Base-by-base conservation (phyloP, 371 early-diverging fungal genomes). In the Mucor piriformis region DNA sequence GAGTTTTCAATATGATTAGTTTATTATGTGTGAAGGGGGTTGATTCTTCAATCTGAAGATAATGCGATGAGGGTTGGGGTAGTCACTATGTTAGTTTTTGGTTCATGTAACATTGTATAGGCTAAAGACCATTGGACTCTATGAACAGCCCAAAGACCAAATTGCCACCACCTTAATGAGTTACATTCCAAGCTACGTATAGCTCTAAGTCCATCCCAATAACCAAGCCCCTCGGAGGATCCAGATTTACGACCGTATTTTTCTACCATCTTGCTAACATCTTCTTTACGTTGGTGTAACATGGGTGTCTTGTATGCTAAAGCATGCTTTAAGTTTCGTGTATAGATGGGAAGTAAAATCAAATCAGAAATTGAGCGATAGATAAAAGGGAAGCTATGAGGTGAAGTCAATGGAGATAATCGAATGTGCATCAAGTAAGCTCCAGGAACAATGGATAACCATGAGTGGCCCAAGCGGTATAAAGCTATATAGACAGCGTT, bases 51-150 rank as follows among this genome's bases (percentile, higher is more conserved):
- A 21, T 52, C 50, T 13, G 60, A 46, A 10, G 54, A 33, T 25
- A 70, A 49, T 40, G 51, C 50, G n/a, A 58, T 13, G 27, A 73
- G 58, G 4, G 70, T 59, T 23, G 70, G 37, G 16, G 29, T 50
- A 52, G 78, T 72, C 11, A 77, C 75, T 48, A 77, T 24, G n/a
- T 64, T 64, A 33, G 66, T 62, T 33, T 61, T 55, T 10, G 78
- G 75, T 50, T 77, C 78, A 61, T 74, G 71, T 6, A 77, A 43
- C 64, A 77, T 74, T 1, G 78, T 67, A 40, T 74, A 77, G 23
- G 71, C 66, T 54, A 74, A 55, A 3, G 70, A 63, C 78, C 78
- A 77, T 50, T 77, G 74, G 18, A 77, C 57, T 24, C 75, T 34
- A 50, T 77, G 72, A 21, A 66, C 46, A 15, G 72, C 46, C 78